Base-by-base conservation (phyloP, 345 rosid genomes). In the Fremontodendron californicum region DNA sequence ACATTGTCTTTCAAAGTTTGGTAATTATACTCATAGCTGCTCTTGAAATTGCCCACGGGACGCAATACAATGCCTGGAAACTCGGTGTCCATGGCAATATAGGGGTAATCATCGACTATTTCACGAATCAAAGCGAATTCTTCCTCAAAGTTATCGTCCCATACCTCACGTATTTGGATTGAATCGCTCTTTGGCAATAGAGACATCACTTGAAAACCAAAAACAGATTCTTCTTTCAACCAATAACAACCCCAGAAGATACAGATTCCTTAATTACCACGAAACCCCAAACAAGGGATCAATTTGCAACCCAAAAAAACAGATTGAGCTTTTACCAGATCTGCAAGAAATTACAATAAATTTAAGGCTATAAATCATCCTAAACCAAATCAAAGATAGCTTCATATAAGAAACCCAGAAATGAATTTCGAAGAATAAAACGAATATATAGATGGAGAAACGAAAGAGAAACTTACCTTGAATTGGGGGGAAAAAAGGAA, bases 141-240 rank as follows among this genome's bases (percentile, higher is more conserved):
- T 31, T 61, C n/a, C 9, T 31, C 66, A 16, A 61, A n/a, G 37
- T 61, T 61, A 61, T 61, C 40, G 3, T 61, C 4, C 66, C 98
- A 94, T 1, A 91, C 98, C 84, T 94, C 94, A 16, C 97, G 94
- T 73, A 94, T 94, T 67, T 84, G 89, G 49, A 94, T 87, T 42
- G 94, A 90, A 83, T 90, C 96, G 40, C 87, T 86, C 85, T 86
- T 90, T 12, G 82, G 88, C 85, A 89, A 76, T 84, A 89, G 78
- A 74, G 97, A 86, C 98, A 94, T 94, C 45, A 67, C 86, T 85
- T 27, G 71, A 46, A 48, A 49, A 62, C 21, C 78, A 9, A 29
- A 51, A 62, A 42, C 18, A 21, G 33, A 2, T 65, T 1, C 5
- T 61, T 31, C 8, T 45, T 66, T 11, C 31, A 66, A 5, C 62